A percentile compares a stretch with the other conserved stretches of the same genome.
These are phyloP conservation scores for Tilletia indica DNA, from an alignment of 1,284 basidiomycete genomes.

Conservation along the genomic window DNA sequence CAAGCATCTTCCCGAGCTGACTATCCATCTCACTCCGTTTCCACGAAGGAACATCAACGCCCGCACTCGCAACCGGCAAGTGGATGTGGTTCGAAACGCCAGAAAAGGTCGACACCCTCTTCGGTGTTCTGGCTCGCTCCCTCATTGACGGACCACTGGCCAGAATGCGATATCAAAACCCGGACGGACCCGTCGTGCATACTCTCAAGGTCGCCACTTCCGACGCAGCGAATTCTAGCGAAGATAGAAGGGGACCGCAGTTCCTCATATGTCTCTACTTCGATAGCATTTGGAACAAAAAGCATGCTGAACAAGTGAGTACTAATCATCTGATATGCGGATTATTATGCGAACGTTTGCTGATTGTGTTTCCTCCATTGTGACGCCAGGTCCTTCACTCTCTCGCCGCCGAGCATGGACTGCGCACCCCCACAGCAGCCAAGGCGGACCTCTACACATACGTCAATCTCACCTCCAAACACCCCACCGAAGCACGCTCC, in stretches of 20 bases:
- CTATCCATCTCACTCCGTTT: too few species aligned
- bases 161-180: background rate
- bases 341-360: background rate
- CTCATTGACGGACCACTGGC: constrained; percentile 13
- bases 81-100: constrained; percentile 15
- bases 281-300: constrained; percentile 4
- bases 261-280: constrained; percentile 6
- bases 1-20: too few species aligned
- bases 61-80: background rate
- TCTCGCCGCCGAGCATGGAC: background rate
- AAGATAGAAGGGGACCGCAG: background rate
- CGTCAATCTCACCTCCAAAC: background rate
- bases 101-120: constrained; percentile 5
- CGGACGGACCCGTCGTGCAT: background rate
- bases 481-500: background rate
- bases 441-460: constrained; percentile 14
- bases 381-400: background rate
- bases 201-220: background rate
- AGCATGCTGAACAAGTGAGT: background rate
- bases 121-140: constrained; percentile 1
- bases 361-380: background rate
- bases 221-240: background rate
- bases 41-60: background rate
- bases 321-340: background rate
- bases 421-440: background rate